Evolutionary conservation across 1,139 yeast genomes (phyloP).

Genomic region (Diutina rugosa): DNA sequence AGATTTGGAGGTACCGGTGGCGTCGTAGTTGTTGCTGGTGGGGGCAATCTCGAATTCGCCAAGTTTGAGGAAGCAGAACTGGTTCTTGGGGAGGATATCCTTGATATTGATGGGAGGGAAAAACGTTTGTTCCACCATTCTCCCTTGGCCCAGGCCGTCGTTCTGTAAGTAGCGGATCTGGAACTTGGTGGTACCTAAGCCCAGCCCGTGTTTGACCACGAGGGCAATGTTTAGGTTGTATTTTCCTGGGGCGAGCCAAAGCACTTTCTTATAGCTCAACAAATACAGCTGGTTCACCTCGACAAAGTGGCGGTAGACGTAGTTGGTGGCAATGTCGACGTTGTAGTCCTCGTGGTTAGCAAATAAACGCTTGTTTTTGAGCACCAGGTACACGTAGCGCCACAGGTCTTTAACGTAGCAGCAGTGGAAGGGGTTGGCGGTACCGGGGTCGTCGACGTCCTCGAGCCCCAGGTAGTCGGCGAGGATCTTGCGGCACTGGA

Average conservation of each 20-base stretch:
- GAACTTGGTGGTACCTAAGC: constrained; percentile 48
- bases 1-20: neutral
- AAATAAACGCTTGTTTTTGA: constrained; percentile 38
- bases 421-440: constrained; percentile 3
- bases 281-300: constrained; percentile 37
- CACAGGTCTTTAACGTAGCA: constrained; percentile 37
- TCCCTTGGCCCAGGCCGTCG: constrained; percentile 6
- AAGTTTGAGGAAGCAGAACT: constrained; percentile 37
- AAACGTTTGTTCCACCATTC: constrained; percentile 20
- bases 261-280: constrained; percentile 30
- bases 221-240: constrained; percentile 42
- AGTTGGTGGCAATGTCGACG: constrained; percentile 37
- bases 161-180: constrained; percentile 22
- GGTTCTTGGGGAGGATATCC: constrained; percentile 42
- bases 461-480: neutral
- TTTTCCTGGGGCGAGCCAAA: constrained; percentile 38
- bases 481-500: neutral
- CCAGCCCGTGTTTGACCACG: constrained; percentile 39
- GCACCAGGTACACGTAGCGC: constrained; percentile 37
- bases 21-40: neutral
- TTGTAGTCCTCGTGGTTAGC: constrained; percentile 39
- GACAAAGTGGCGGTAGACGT: constrained; percentile 30
- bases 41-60: constrained; percentile 31
- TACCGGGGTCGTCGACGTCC: neutral
- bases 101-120: constrained; percentile 47